Conservation (phyloP, 139 green algal species). For the Pleodorina starrii region DNA sequence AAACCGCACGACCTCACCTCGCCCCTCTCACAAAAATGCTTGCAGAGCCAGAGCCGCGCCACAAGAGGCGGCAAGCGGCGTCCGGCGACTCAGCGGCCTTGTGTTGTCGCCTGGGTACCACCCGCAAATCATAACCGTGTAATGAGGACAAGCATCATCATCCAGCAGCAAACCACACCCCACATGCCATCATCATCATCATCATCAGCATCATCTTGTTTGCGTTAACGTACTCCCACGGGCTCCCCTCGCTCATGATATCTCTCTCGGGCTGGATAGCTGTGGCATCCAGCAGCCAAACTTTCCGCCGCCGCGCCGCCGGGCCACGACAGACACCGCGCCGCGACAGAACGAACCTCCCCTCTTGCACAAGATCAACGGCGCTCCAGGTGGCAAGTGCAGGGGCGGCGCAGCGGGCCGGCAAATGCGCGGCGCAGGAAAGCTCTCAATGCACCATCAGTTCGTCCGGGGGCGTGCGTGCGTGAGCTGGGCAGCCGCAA, state of each 20-base stretch:
- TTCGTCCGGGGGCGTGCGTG: too few relatives aligned
- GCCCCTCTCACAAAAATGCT: slow-evolving; percentile 26
- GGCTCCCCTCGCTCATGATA: not conserved
- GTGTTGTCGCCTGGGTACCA: not conserved
- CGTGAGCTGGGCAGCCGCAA: too few relatives aligned
- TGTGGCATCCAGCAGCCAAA: slow-evolving; percentile 23
- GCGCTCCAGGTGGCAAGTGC: too few relatives aligned
- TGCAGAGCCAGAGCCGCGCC: slow-evolving; percentile 15
- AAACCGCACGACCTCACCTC: too few relatives aligned
- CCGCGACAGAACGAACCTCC: too few relatives aligned
- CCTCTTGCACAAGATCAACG: too few relatives aligned
- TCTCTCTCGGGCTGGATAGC: slow-evolving; percentile 30
- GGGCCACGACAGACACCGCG: too few relatives aligned
- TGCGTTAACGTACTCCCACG: slow-evolving; percentile 12
- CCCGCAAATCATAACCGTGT: not conserved
- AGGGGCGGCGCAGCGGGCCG: too few relatives aligned
- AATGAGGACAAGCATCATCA: not conserved
- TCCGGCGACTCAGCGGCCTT: not conserved
- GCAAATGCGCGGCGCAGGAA: too few relatives aligned
- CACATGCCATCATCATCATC: not conserved
- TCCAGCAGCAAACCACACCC: not conserved
- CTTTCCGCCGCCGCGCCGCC: too few relatives aligned
- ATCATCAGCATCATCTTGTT: not conserved
- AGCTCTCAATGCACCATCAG: too few relatives aligned
- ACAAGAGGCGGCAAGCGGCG: slow-evolving; percentile 9